Evolutionary conservation across 2,329 filamentous ascomycete species (phyloP), one percentile per base, ranked within the genome.

Genomic region (Pseudogymnoascus sp.): DNA sequence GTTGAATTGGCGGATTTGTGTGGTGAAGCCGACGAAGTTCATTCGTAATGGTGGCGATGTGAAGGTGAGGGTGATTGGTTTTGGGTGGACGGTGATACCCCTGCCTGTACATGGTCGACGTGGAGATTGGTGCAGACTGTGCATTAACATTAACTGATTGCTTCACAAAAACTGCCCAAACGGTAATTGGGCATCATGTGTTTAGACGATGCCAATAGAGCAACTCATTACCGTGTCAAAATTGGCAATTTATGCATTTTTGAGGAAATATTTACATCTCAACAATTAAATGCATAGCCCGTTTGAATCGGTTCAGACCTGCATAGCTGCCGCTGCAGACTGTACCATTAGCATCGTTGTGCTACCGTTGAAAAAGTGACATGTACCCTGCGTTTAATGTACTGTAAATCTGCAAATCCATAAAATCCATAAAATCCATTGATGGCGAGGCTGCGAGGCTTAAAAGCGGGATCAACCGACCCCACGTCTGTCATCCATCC

Each of bases 401-500:
- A 53, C 46, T 53, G 46, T 31, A 53, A 53, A 53, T 53, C 46
- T 53, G 23, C 31, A 18, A 53, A 53, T 53, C 46, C 31, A n/a
- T 31, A 31, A 53, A 49, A 31, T 53, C 14, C n/a, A n/a, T 31
- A 53, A 53, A 49, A 31, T 53, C 14, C n/a, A 18, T 53, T 8
- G n/a, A 53, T 53, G 25, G 46, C 46, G 46, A 53, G 46, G 46
- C 46, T 53, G n/a, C 46, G 46, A 53, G 46, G 46, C 46, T 40
- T 60, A 60, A 60, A 60, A 60, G 56, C 56, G 56, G 56, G 56
- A 37, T 37, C 56, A 60, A 60, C 56, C 56, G 56, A 60, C 56
- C 56, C 56, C 56, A 60, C 56, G 56, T 38, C 56, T 60, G 56
- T 37, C 56, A 60, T 25, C 23, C 37, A 53, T 53, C 46, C 46